Conservation (phyloP, 2,329 filamentous ascomycete species). For the Aspergillus fijiensis region DNA sequence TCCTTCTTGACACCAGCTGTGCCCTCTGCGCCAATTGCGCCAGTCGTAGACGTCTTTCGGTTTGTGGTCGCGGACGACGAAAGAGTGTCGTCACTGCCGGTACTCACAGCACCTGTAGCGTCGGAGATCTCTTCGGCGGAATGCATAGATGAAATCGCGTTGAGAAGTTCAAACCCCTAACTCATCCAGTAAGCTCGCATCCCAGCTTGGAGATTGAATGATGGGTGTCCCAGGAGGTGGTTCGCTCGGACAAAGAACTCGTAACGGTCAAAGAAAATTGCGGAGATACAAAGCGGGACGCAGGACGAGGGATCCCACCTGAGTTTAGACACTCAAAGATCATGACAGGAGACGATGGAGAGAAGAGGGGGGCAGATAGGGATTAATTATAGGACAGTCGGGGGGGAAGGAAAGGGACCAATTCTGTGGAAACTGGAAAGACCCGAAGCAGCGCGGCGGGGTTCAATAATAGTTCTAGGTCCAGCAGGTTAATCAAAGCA, state of each 20-base stretch:
- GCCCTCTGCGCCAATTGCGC: constrained; percentile 5
- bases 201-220: neutral
- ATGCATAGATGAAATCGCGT: neutral
- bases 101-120: constrained; percentile 18
- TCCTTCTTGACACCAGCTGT: constrained; percentile 18
- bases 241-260: neutral
- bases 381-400: constrained; percentile 12
- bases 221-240: neutral
- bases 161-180: neutral
- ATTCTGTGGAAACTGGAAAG: neutral
- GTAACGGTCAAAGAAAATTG: constrained; percentile 21
- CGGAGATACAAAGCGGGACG: constrained; percentile 14
- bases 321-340: constrained; percentile 5
- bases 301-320: constrained; percentile 12
- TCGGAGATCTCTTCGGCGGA: neutral
- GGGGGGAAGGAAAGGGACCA: neutral
- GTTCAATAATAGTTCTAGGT: constrained; percentile 1
- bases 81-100: constrained; percentile 24
- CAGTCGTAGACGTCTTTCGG: constrained; percentile 8
- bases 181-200: neutral
- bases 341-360: constrained; percentile 14
- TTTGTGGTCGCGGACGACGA: constrained; percentile 15
- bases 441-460: constrained; percentile 19
- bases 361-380: neutral
- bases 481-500: too few species aligned